Evolutionary conservation across 2,329 filamentous ascomycete species (phyloP), one percentile per base, ranked within the genome.

Genomic region (Diaporthe nobilis): DNA sequence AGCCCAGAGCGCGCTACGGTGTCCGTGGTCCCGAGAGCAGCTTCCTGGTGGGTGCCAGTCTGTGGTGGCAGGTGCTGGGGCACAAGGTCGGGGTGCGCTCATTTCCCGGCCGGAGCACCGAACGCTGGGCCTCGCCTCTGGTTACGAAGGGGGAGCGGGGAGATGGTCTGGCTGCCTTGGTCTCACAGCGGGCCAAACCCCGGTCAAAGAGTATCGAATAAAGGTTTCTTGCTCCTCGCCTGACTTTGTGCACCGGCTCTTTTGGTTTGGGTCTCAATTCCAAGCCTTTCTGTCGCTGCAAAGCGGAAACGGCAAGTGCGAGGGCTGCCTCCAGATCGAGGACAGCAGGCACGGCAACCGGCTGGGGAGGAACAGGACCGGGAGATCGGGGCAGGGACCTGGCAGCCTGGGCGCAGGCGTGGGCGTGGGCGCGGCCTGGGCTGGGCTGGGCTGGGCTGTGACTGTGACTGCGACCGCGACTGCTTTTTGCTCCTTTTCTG

Each of bases 61-160:
- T 53, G 57, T 63, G 49, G 61, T 65, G 42, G 42, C 42, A 49
- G 61, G 42, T 12, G 42, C 42, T 65, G 61, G 61, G 61, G 42
- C 37, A 31, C 42, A 49, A 55, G 20, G 42, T 55, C 65, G 65
- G 65, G 49, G 49, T 65, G 44, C 65, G 34, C 49, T 70, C 65
- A 70, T 55, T 70, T 70, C 72, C 55, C 72, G 51, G 75, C 75
- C 77, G 74, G 76, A 77, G 76, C 76, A 75, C 76, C 74, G 76
- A 72, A 60, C 42, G n/a, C 49, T 65, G 58, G 58, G 58, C 49
- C 39, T 73, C 65, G 20, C 42, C 8, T 49, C 28, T 34, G 60
- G 37, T 61, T n/a, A 61, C n/a, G 37, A 61, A 42, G 37, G 37
- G 60, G 39, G 60, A 44, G 60, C 15, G 25, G n/a, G 39, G 1